These are phyloP conservation scores for Nakaseomyces nivariensis DNA, from an alignment of 1,139 yeast species.

Conservation along the genomic window DNA sequence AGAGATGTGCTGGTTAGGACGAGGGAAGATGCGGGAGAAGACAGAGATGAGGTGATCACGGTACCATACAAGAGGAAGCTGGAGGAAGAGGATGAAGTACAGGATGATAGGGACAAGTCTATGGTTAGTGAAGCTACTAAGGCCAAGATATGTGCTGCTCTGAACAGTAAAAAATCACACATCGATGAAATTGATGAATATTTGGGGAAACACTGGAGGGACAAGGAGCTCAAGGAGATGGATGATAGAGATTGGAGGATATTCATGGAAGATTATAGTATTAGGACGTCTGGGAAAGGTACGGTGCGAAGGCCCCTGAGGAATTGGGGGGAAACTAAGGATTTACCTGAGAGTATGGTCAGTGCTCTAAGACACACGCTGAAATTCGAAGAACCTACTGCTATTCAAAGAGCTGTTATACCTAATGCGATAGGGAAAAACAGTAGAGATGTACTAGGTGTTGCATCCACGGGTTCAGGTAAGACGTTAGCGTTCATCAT, in stretches of 20 bases:
- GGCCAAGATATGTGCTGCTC: constrained; percentile 8
- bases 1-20: background rate
- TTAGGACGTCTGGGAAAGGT: constrained; percentile 44
- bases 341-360: constrained; percentile 38
- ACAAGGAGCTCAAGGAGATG: constrained; percentile 59
- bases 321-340: constrained; percentile 54
- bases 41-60: background rate
- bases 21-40: background rate
- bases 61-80: background rate
- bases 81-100: background rate
- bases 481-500: constrained; percentile 78
- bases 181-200: constrained; percentile 10
- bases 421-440: constrained; percentile 51
- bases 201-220: constrained; percentile 52
- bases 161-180: constrained; percentile 6
- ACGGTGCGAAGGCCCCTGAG: constrained; percentile 52
- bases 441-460: constrained; percentile 61
- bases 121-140: constrained; percentile 28
- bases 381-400: constrained; percentile 60
- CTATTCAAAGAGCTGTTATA: constrained; percentile 81
- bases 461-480: constrained; percentile 97
- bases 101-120: constrained; percentile 33
- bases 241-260: constrained; percentile 82
- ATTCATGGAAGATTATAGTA: constrained; percentile 67
- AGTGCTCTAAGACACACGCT: constrained; percentile 33